Conservation (phyloP, 2,329 filamentous ascomycete species). For the Cytospora leucostoma region DNA sequence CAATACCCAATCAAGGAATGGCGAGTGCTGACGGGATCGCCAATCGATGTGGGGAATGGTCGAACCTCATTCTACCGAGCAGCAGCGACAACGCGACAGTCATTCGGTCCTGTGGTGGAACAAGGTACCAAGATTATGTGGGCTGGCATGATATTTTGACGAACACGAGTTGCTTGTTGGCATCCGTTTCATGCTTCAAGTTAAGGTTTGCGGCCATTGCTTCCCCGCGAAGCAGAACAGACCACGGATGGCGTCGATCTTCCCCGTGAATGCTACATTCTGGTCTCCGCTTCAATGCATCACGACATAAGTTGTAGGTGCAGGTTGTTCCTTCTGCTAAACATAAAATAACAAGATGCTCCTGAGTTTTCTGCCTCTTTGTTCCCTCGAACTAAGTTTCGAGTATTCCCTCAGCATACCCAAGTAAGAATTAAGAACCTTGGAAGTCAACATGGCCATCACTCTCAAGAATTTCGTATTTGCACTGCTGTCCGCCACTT, state of each 20-base stretch:
- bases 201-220: neutral
- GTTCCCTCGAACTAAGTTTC: neutral
- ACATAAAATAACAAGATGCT: neutral
- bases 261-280: too few relatives aligned
- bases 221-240: neutral
- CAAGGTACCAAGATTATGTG: neutral
- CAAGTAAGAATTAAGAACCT: neutral
- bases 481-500: conserved; percentile 17
- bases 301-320: neutral
- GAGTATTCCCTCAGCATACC: too few relatives aligned
- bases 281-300: neutral
- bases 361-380: neutral
- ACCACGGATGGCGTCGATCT: too few relatives aligned
- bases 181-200: neutral
- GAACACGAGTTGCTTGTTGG: neutral
- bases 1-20: neutral
- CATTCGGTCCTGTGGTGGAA: neutral
- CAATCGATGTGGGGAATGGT: neutral
- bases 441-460: conserved; percentile 1
- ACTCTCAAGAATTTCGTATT: neutral
- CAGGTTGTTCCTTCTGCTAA: neutral
- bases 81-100: neutral
- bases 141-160: neutral
- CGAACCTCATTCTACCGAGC: conserved; percentile 2
- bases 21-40: neutral